A percentile compares a stretch with the other conserved stretches of the same genome.
These are phyloP conservation scores for Sapria himalayana DNA, from an alignment of 345 rosid genomes.

Conservation along the genomic window DNA sequence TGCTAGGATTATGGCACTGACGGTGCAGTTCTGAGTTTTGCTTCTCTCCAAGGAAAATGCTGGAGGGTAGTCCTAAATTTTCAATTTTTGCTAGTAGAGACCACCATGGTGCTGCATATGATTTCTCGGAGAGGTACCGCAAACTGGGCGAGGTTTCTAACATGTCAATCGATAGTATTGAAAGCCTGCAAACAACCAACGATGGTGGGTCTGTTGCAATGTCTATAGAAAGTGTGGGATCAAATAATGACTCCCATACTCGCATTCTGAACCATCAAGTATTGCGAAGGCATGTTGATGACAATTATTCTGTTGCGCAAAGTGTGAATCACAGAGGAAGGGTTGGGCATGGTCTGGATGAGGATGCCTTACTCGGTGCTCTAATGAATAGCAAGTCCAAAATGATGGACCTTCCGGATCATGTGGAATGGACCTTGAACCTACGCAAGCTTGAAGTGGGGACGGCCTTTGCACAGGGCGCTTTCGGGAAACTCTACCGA, in stretches of 20 bases:
- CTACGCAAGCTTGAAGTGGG: slow-evolving; percentile 25
- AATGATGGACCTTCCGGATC: slow-evolving; percentile 16
- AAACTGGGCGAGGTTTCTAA: slow-evolving; percentile 24
- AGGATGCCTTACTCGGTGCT: slow-evolving; percentile 22
- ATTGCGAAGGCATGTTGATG: slow-evolving; percentile 14
- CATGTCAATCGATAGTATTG: slow-evolving; percentile 24
- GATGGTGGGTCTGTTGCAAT: slow-evolving; percentile 26
- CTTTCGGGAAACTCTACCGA: slow-evolving; percentile 24
- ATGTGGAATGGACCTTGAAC: slow-evolving; percentile 22
- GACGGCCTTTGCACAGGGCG: slow-evolving; percentile 24
- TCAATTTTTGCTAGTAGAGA: slow-evolving; percentile 16
- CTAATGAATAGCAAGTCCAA: slow-evolving; percentile 18
- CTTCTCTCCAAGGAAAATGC: slow-evolving; percentile 8
- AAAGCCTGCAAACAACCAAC: slow-evolving; percentile 24
- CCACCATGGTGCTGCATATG: slow-evolving; percentile 14
- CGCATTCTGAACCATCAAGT: slow-evolving; percentile 29
- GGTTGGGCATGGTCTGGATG: slow-evolving; percentile 16
- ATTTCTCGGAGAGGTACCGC: slow-evolving; percentile 22
- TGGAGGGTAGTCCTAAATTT: slow-evolving; percentile 21
- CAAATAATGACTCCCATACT: slow-evolving; percentile 24
- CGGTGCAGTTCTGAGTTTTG: background rate
- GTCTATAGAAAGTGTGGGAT: slow-evolving; percentile 24
- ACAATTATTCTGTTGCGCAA: slow-evolving; percentile 14
- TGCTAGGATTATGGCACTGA: background rate
- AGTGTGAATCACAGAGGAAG: slow-evolving; percentile 19